Evolutionary conservation across 441 rosid genomes (phyloP), one percentile per base, ranked within the genome.

Genomic region (Pelargonium cotyledonis): DNA sequence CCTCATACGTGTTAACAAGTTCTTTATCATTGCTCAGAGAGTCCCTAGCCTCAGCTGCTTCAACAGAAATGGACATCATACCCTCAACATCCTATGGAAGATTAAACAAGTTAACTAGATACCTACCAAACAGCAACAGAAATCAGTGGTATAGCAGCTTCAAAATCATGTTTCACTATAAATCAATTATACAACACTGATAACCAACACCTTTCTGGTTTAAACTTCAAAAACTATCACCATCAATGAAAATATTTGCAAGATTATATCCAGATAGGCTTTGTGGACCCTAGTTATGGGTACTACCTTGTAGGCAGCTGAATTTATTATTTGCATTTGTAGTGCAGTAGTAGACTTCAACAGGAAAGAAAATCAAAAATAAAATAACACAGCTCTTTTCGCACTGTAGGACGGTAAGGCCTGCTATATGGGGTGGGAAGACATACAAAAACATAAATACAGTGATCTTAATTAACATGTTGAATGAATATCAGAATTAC

Each of bases 31-130:
- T 96, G 80, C 90, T 90, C 80, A 95, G 83, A 31, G 98, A 92
- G 68, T 87, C 88, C 11, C 85, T 84, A 61, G 98, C 99, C 73
- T 83, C 97, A 68, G 97, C 79, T 77, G 98, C 98, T 87, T 95
- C 99, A 70, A 85, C 91, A 57, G 99, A 95, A 74, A 95, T 95
- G 26, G 99, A 95, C 98, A 95, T 89, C 99, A 95, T 95, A 75
- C 99, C 98, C 81, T 92, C 97, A 69, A 90, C 90, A 86, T 92
- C 99, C 98, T 92, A 81, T 63, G 76, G 68, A 51, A 47, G 67
- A 68, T 57, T 49, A 73, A 74, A 70, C 62, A 73, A 74, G 68
- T 72, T 46, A 53, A 19, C 19, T 31, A 71, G 7, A 72, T 11
- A 29, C 66, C 64, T 47, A 43, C 40, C 2, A 57, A 15, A 49